Base-by-base conservation (phyloP, 176 grass and related monocot genomes). In the Melocanna baccifera region DNA sequence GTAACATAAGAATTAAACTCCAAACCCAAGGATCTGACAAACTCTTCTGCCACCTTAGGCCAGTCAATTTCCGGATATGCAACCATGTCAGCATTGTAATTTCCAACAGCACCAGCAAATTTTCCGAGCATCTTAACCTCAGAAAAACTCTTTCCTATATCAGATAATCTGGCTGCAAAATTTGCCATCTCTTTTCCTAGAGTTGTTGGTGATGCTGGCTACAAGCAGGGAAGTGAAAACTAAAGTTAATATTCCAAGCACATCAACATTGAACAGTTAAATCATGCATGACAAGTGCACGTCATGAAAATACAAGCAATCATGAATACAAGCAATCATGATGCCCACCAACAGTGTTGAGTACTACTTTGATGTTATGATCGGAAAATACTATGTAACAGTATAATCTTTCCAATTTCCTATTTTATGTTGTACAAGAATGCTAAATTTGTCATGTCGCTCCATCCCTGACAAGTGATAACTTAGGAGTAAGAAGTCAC, bases 151-250 rank as follows among this genome's bases (percentile, higher is more conserved):
- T 89, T 84, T 69, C 89, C 88, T 66, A 87, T 78, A 76, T 91
- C 87, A 87, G 76, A 89, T 46, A 96, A 83, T 86, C 91, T 99
- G 72, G 75, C 84, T 43, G 75, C 91, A 87, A 96, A 96, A 84
- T 96, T 99, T 50, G 93, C 93, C 97, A 99, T 96, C 87, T 99
- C 97, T 73, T 99, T 99, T 72, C 93, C 96, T 78, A 99, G 68
- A 43, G 93, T 99, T 75, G 97, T 92, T 86, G 97, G 91, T 66
- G 97, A 99, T 69, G 97, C 97, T 69, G 97, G 90, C 96, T 99
- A 87, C 75, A 95, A 26, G 8, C 59, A 71, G 42, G 36, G 84
- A 80, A 62, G 69, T 81, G 16, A 29, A 71, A 80, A 52, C 19
- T 76, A 37, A 58, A 86, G 72, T 41, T 40, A 78, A 26, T 2